Conservation (phyloP, 2,329 filamentous ascomycete genomes). For the Colletotrichum sp. region DNA sequence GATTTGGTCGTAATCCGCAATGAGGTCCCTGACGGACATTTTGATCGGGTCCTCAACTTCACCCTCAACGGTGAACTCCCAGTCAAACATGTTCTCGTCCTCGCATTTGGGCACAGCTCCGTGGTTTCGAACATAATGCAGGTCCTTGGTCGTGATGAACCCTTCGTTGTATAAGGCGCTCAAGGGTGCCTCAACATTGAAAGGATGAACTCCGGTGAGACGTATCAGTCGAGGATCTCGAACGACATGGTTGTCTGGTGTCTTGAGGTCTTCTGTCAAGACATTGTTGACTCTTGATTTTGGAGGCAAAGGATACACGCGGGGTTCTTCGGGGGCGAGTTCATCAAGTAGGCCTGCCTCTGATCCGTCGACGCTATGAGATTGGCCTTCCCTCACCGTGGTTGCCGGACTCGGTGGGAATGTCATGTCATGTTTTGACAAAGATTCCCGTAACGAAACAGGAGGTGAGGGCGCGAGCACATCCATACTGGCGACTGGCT, state of each 20-base stretch:
- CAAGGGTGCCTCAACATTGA: constrained; percentile 87
- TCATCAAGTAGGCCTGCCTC: constrained; percentile 21
- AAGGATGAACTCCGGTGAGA: constrained; percentile 87
- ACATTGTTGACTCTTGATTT: constrained; percentile 64
- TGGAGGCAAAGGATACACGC: constrained; percentile 71
- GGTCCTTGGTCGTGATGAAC: constrained; percentile 84
- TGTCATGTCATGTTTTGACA: constrained; percentile 16
- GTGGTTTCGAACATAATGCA: constrained; percentile 94
- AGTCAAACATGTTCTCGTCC: constrained; percentile 75
- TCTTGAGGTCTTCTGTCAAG: constrained; percentile 78
- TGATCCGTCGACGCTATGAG: constrained; percentile 35
- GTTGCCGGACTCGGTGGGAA: constrained; percentile 45
- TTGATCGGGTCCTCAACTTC: constrained; percentile 79
- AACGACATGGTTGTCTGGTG: constrained; percentile 81
- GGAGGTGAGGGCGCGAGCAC: not conserved
- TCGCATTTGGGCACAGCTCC: constrained; percentile 79
- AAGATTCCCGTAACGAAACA: not conserved
- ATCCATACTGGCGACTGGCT: not conserved
- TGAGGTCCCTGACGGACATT: constrained; percentile 74
- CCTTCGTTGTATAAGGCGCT: constrained; percentile 79
- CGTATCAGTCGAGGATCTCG: constrained; percentile 84
- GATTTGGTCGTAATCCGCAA: constrained; percentile 78
- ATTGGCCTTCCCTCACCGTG: constrained; percentile 42
- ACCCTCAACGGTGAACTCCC: constrained; percentile 85
- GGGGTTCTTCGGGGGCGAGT: constrained; percentile 21